Conservation (phyloP, 371 early-diverging fungal species). For the Nematocida sp. region DNA sequence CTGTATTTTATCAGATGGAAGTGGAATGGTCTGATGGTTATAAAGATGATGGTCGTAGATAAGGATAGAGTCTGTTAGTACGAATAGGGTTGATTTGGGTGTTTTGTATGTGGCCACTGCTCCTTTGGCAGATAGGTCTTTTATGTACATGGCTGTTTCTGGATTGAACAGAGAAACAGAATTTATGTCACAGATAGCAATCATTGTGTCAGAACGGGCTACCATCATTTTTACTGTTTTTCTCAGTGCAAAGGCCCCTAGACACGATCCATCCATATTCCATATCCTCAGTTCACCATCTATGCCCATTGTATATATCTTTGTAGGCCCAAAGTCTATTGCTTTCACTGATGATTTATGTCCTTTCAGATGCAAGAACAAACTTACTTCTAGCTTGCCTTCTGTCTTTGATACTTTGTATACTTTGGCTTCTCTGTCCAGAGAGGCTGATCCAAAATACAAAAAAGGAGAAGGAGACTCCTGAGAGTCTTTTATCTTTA, state of each 20-base stretch:
- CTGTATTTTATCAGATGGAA: conserved; percentile 28
- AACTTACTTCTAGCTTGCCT: conserved; percentile 13
- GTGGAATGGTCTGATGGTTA: conserved; percentile 5
- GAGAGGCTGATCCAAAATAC: conserved; percentile 42
- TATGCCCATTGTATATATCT: conserved; percentile 51
- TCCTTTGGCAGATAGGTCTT: conserved; percentile 28
- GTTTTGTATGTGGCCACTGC: conserved; percentile 21
- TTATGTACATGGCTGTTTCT: conserved; percentile 15
- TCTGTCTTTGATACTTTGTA: conserved; percentile 32
- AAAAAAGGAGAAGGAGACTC: background rate
- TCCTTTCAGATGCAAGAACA: conserved; percentile 32
- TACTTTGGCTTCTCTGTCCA: conserved; percentile 50
- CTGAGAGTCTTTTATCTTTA: conserved; percentile 18
- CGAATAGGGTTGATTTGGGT: conserved; percentile 11
- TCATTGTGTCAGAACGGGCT: background rate
- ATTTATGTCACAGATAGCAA: conserved; percentile 35
- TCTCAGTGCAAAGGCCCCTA: conserved; percentile 41
- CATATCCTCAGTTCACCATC: conserved; percentile 48
- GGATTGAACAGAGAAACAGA: conserved; percentile 40
- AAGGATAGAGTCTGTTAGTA: conserved; percentile 12
- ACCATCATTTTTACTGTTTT: conserved; percentile 39
- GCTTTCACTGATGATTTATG: conserved; percentile 47
- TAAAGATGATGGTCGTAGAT: conserved; percentile 20
- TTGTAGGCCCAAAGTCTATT: conserved; percentile 21
- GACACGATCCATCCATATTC: conserved; percentile 46